Base-by-base conservation (phyloP, 2,329 filamentous ascomycete species). In the Microdochium trichocladiopsis region DNA sequence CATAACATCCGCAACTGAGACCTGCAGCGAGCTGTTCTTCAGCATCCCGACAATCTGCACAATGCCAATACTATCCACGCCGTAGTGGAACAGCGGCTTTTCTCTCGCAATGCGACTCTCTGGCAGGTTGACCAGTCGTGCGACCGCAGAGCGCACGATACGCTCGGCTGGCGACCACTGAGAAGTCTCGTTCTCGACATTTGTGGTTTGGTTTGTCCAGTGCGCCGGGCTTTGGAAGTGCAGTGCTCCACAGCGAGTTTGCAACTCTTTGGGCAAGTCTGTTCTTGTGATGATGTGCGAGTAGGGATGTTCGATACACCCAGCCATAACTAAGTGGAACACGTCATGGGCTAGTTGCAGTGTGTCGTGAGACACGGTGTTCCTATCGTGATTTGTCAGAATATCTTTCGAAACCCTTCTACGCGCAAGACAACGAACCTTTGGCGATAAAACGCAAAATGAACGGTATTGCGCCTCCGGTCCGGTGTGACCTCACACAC, bases 41-140 rank as follows among this genome's bases (percentile, higher is more conserved):
- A 96, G 72, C 24, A 77, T 71, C 1, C 82, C 77, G 1, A 90
- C 88, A 10, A 96, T 75, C 61, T 96, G 91, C 4, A 86, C 78
- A 1, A 90, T 88, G 55, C 87, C 92, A 61, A 97, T 94, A 64
- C 92, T 96, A 67, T 96, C 92, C 3, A 96, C 72, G 0, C 93
- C 93, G n/a, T 96, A 79, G 53, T 87, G 84, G 60, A 93, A 95
- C 49, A 97, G 90, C 0, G 88, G 90, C 0, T 83, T 90, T 10
- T 78, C 64, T 12, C 75, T 76, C 3, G 64, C 61, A 48, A 96
- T 84, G 0, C 69, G 71, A 0, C 73, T 60, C 2, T 64, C 52
- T 0, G 78, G 64, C 4, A 78, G 67, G 2, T 74, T 70, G 1
- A 87, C 83, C 23, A 94, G 74, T 6, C 69, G 69, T 0, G 81